These are phyloP conservation scores for Stachybotrys chartarum DNA, from an alignment of 2,329 filamentous ascomycete genomes.

Conservation along the genomic window DNA sequence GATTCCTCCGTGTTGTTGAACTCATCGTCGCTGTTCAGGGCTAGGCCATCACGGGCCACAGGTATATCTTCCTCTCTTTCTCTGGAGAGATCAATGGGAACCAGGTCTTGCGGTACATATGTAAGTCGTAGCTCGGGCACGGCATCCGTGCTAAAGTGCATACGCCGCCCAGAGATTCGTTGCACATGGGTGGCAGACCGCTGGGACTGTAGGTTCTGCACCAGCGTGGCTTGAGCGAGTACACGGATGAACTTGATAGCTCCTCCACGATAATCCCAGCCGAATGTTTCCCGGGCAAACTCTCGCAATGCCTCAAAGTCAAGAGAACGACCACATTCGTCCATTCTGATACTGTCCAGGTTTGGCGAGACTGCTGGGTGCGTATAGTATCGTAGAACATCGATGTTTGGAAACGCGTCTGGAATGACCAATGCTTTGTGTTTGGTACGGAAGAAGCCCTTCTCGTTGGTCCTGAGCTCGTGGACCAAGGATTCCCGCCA, in stretches of 20 bases:
- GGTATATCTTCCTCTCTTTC: constrained; percentile 58
- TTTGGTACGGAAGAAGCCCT: constrained; percentile 68
- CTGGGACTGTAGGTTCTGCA: constrained; percentile 41
- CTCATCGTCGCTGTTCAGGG: constrained; percentile 62
- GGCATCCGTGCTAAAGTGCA: constrained; percentile 67
- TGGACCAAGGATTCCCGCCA: constrained; percentile 70
- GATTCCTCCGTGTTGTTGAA: constrained; percentile 34
- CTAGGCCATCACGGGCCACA: constrained; percentile 45
- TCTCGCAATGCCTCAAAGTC: constrained; percentile 51
- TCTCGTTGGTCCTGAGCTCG: constrained; percentile 79
- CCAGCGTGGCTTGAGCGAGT: constrained; percentile 68
- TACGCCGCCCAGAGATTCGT: constrained; percentile 59
- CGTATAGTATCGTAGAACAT: constrained; percentile 80
- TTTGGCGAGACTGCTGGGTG: constrained; percentile 73
- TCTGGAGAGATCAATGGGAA: constrained; percentile 66
- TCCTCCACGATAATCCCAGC: constrained; percentile 73
- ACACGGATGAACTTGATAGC: constrained; percentile 80
- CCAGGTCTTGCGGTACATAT: constrained; percentile 68
- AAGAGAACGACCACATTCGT: constrained; percentile 13
- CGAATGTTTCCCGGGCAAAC: constrained; percentile 74
- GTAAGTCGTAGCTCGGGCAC: constrained; percentile 72
- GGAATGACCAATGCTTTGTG: constrained; percentile 72
- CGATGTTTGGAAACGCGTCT: constrained; percentile 70
- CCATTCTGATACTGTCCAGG: constrained; percentile 18
- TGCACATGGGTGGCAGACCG: constrained; percentile 42